Evolutionary conservation across 1,284 basidiomycete genomes (phyloP), one percentile per base, ranked within the genome.

Genomic region (Rhodotorula mucilaginosa): DNA sequence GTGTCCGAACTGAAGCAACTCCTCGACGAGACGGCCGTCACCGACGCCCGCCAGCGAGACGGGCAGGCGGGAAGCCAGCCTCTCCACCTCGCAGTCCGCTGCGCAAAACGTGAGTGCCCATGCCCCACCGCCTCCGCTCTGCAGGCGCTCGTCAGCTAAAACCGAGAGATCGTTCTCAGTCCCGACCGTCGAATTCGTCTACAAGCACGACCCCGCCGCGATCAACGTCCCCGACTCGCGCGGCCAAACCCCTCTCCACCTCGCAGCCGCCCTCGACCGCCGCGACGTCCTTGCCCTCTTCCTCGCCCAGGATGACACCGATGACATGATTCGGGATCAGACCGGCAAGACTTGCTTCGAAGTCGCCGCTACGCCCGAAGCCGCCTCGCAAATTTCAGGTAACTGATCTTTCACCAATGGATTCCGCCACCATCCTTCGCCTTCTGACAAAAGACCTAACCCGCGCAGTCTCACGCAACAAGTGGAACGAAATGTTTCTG

Each of bases 171-270:
- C 26, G 26, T 26, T 26, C 26, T 26, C 26, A 71, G 64, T 78
- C 60, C 80, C 80, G 44, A 76, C 75, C 3, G 72, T 78, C 65
- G 72, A 79, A 57, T 58, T 78, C 39, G 78, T 79, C 51, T 72
- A 76, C 46, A 67, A 71, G 39, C 75, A 77, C 46, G 64, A 65
- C 2, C 76, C 78, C 0, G 21, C 56, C 21, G 67, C 73, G 7
- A 47, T 79, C 66, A 78, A 76, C 61, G 69, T 75, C 1, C 70
- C 72, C 29, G 82, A 82, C 58, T 49, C 74, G 0, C 78, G 80
- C 19, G 88, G 89, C 3, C 90, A 89, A 10, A 94, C 93, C 0
- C 85, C 94, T 0, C 85, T 97, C 0, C 95, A 98, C 80, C 86
- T 97, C 15, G 93, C 94, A 0, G 88, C 90, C 0, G 88, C 89